Evolutionary conservation across 192 early-diverging fungal species (phyloP).

Genomic region (Mortierella antarctica): DNA sequence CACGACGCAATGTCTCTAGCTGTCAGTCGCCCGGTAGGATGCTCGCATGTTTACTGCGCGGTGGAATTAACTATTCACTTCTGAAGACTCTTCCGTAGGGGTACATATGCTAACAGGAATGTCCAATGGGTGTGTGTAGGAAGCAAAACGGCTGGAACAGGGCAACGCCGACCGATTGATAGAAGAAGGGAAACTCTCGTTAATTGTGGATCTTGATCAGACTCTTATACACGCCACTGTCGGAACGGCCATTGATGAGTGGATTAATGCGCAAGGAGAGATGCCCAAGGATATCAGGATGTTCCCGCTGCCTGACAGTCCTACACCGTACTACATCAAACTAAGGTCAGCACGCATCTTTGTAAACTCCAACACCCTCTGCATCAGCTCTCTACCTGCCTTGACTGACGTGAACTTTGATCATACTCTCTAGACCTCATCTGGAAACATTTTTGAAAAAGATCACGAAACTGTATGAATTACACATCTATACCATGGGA

Average conservation of each 20-base stretch:
- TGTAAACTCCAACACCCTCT: not conserved
- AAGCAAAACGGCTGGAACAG: constrained; percentile 79
- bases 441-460: constrained; percentile 81
- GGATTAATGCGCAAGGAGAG: constrained; percentile 63
- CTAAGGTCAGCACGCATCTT: constrained; percentile 59
- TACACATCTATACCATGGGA: constrained; percentile 99
- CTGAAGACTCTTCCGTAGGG: too few species aligned
- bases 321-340: constrained; percentile 86
- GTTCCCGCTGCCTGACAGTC: constrained; percentile 79
- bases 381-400: not conserved
- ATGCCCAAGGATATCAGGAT: constrained; percentile 71
- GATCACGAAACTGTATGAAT: constrained; percentile 81
- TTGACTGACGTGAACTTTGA: not conserved
- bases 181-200: constrained; percentile 75
- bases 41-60: too few species aligned
- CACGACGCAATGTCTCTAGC: constrained; percentile 39
- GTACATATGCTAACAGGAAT: too few species aligned
- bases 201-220: constrained; percentile 98
- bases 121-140: constrained; percentile 44
- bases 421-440: constrained; percentile 68
- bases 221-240: constrained; percentile 96
- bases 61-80: too few species aligned
- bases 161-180: constrained; percentile 73
- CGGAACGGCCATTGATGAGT: constrained; percentile 78
- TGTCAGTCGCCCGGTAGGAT: constrained; percentile 35